Base-by-base conservation (phyloP, 768 basidiomycete species). In the Kwoniella bestiolae region DNA sequence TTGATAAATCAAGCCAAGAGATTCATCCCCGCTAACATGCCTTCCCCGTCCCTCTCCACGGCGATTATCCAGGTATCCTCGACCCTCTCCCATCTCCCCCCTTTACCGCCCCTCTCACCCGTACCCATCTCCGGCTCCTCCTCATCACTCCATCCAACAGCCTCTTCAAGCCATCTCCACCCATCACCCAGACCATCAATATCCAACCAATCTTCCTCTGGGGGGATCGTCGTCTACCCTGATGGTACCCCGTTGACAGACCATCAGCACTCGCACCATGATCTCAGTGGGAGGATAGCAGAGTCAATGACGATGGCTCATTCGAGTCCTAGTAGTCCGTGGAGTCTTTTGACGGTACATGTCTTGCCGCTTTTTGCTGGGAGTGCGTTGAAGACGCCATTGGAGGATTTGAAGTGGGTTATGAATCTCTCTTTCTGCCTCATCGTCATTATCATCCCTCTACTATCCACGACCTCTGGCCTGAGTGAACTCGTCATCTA, bases 331-430 rank as follows among this genome's bases (percentile, higher is more conserved):
- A 74, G 52, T 56, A 72, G 70, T n/a, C 90, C 93, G 11, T 95
- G 92, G 92, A 86, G 87, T 53, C 83, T 87, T 25, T 82, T 97
- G 23, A 91, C 94, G 79, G 88, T 94, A 32, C 88, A 92, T 77
- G 89, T 96, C 34, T 83, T 97, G 3, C 94, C 94, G 1, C 81
- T 95, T 3, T 97, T 97, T 83, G 94, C 94, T 56, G 91, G 92
- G 35, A 91, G 94, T 75, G 89, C 90, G 2, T 84, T 97, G 21
- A 86, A 88, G 65, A 86, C 90, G 56, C 89, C 92, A 25, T 92
- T 97, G 73, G 94, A 96, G 83, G 92, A 94, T 72, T 84, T 97
- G 35, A 97, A 97, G 79, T 80, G 56, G 60, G 79, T 72, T 18
- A 18, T 18, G 5, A 18, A 3, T 14, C 0, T 41, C 1, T 41